These are phyloP conservation scores for Cryphonectria parasitica DNA, from an alignment of 2,329 filamentous ascomycete genomes.

Conservation along the genomic window DNA sequence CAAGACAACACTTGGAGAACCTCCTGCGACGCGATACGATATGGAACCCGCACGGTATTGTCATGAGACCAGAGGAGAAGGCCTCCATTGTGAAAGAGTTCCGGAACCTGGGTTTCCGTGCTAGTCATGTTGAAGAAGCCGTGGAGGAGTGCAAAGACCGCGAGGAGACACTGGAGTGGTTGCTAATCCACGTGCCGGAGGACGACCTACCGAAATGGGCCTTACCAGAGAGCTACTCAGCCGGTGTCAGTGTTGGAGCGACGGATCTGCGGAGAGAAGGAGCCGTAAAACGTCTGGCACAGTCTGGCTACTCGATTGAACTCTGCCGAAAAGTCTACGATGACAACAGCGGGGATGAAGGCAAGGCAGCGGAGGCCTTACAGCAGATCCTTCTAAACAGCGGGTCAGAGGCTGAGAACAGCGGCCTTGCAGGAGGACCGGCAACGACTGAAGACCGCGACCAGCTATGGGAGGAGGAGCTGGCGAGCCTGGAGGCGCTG, in stretches of 20 bases:
- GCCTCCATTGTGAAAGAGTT: slow-evolving; percentile 72
- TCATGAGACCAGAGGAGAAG: slow-evolving; percentile 62
- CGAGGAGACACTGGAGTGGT: slow-evolving; percentile 93
- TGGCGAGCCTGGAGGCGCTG: slow-evolving; percentile 81
- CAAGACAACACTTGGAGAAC: slow-evolving; percentile 76
- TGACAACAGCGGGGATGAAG: slow-evolving; percentile 71
- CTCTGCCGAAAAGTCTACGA: slow-evolving; percentile 80
- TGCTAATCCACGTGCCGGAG: slow-evolving; percentile 94
- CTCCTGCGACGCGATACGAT: slow-evolving; percentile 76
- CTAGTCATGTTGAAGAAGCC: slow-evolving; percentile 87
- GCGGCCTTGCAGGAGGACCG: slow-evolving; percentile 35
- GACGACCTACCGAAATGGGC: slow-evolving; percentile 95
- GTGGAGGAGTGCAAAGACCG: slow-evolving; percentile 84
- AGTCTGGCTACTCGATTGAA: slow-evolving; percentile 83
- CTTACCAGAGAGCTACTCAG: slow-evolving; percentile 87
- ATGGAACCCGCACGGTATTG: slow-evolving; percentile 83
- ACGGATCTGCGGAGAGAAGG: slow-evolving; percentile 81
- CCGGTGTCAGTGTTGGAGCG: slow-evolving; percentile 84
- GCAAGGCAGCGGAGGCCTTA: slow-evolving; percentile 75
- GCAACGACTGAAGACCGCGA: slow-evolving; percentile 44
- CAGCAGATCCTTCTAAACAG: slow-evolving; percentile 69
- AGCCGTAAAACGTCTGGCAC: slow-evolving; percentile 78
- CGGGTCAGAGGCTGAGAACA: slow-evolving; percentile 37
- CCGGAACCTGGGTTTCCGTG: slow-evolving; percentile 79
- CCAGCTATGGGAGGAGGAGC: slow-evolving; percentile 83